Conservation (phyloP, 225 moss, liverwort and hornwort species). For the Asterella californica region DNA sequence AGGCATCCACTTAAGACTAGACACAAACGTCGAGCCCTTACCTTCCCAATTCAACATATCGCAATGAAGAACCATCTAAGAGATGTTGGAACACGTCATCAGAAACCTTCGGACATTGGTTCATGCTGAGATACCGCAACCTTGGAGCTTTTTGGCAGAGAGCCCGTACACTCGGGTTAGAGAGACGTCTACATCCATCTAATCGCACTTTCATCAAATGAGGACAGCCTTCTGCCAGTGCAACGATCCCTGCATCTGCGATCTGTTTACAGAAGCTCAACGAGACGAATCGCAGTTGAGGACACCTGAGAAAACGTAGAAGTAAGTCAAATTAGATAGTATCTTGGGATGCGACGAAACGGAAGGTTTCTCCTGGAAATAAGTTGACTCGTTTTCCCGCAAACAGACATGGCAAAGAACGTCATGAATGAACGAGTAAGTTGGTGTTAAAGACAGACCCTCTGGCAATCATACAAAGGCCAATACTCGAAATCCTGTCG, state of each 20-base stretch:
- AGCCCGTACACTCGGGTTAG: conserved; percentile 65
- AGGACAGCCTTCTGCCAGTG: conserved; percentile 59
- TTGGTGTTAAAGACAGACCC: conserved; percentile 19
- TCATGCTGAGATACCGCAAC: conserved; percentile 67
- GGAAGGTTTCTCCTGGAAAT: not conserved
- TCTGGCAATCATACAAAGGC: conserved; percentile 47
- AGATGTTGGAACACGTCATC: conserved; percentile 80
- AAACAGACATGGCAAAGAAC: not conserved
- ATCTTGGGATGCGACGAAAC: not conserved
- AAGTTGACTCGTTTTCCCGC: not conserved
- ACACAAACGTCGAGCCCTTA: not conserved
- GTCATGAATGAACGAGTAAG: not conserved
- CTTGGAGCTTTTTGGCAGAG: conserved; percentile 61
- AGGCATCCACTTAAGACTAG: not conserved
- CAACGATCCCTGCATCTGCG: conserved; percentile 62
- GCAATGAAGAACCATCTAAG: conserved; percentile 54
- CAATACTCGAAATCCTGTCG: conserved; percentile 54
- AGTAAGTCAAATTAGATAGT: not conserved
- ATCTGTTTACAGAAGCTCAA: conserved; percentile 61
- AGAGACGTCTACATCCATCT: conserved; percentile 65
- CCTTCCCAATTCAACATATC: conserved; percentile 62
- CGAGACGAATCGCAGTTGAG: conserved; percentile 51
- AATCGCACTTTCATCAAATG: conserved; percentile 65
- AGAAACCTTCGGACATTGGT: conserved; percentile 61
- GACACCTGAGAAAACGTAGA: conserved; percentile 32